phyloP scores from a whole-genome alignment of 2,329 filamentous ascomycete genomes.

The Exserohilum turcica region DNA sequence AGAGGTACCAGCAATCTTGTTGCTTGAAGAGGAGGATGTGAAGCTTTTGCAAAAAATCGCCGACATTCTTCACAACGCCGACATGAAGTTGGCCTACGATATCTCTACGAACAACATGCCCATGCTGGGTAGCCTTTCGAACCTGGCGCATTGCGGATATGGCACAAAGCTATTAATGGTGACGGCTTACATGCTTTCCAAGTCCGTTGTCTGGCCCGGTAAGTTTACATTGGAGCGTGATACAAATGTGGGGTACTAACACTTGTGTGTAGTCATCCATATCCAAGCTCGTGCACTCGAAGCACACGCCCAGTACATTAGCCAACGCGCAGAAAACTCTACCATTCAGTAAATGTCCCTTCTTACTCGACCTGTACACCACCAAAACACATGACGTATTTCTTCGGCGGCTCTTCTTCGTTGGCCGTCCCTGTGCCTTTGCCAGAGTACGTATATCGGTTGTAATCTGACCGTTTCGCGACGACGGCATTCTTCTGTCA shows the following conservation, averaged over 20 bases:
- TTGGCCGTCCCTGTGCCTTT: not conserved
- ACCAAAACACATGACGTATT: conserved; percentile 5
- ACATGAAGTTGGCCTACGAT: conserved; percentile 74
- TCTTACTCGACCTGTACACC: conserved; percentile 26
- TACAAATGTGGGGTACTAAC: conserved; percentile 32
- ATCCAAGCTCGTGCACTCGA: conserved; percentile 70
- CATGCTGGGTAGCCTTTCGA: conserved; percentile 59
- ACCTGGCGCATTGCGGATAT: conserved; percentile 69
- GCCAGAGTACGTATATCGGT: not conserved
- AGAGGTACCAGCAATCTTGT: conserved; percentile 84
- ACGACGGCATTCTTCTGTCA: not conserved
- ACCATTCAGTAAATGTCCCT: conserved; percentile 33
- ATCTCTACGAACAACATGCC: conserved; percentile 55
- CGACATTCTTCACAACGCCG: conserved; percentile 75
- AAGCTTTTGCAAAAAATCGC: conserved; percentile 83
- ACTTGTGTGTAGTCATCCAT: conserved; percentile 61
- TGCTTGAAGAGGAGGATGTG: conserved; percentile 88
- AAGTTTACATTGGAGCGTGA: conserved; percentile 46
- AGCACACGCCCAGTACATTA: conserved; percentile 67
- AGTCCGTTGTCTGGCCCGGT: conserved; percentile 92
- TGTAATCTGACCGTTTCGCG: not conserved
- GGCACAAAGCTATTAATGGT: conserved; percentile 83
- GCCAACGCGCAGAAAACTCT: conserved; percentile 62
- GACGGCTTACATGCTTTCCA: conserved; percentile 84
- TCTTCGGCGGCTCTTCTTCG: not conserved